Conservation (phyloP, 257 asterid species). For the Rubia yunnanensis region DNA sequence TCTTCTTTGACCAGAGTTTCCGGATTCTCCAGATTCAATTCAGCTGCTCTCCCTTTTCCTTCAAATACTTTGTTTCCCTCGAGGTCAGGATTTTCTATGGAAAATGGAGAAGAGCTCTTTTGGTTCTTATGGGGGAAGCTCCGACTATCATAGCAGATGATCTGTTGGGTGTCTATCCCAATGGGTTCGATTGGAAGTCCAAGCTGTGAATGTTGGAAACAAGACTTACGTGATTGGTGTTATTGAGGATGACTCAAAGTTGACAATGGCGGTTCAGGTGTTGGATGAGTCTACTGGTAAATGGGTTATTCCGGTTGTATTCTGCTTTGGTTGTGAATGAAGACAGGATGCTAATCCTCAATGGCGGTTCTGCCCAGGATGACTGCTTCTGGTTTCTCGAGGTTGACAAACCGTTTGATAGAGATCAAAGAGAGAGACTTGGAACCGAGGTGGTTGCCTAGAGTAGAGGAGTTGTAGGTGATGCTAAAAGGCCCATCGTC, state of each 20-base stretch:
- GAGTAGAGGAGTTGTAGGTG: conserved; percentile 79
- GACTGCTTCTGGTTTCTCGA: conserved; percentile 94
- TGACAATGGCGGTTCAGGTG: conserved; percentile 36
- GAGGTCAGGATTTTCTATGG: conserved; percentile 36
- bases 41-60: not conserved
- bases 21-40: not conserved
- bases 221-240: conserved; percentile 60
- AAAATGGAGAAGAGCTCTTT: conserved; percentile 24
- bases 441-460: conserved; percentile 76
- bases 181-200: conserved; percentile 34
- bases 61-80: conserved; percentile 12
- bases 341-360: conserved; percentile 49
- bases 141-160: conserved; percentile 58
- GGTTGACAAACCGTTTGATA: conserved; percentile 72
- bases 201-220: conserved; percentile 31
- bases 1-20: conserved; percentile 6
- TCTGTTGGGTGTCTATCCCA: conserved; percentile 23
- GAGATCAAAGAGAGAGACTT: conserved; percentile 45
- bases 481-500: conserved; percentile 61
- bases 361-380: conserved; percentile 44
- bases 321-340: conserved; percentile 58
- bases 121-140: conserved; percentile 73
- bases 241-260: conserved; percentile 27
- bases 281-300: conserved; percentile 41
- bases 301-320: conserved; percentile 56